These are phyloP conservation scores for Circinella minor DNA, from an alignment of 371 early-diverging fungal genomes.

Conservation along the genomic window DNA sequence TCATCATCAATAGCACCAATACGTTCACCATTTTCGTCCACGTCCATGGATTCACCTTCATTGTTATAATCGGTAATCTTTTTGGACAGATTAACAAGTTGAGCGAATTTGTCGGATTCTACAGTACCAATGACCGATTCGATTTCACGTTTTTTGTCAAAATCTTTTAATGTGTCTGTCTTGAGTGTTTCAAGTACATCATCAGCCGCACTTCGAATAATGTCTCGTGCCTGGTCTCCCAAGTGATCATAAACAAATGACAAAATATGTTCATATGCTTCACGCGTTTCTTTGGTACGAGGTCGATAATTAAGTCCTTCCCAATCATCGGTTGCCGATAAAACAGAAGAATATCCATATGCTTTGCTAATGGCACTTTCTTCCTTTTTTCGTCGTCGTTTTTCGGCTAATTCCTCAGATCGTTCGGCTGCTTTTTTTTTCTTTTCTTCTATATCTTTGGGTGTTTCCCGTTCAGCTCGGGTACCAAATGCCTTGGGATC, in stretches of 20 bases:
- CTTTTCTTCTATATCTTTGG: conserved; percentile 69
- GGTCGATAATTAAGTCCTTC: conserved; percentile 91
- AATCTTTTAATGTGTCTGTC: conserved; percentile 84
- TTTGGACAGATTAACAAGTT: conserved; percentile 89
- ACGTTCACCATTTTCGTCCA: conserved; percentile 49
- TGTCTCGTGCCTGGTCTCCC: conserved; percentile 91
- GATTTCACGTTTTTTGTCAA: conserved; percentile 86
- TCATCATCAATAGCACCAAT: conserved; percentile 73
- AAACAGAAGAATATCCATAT: conserved; percentile 80
- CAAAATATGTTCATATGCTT: conserved; percentile 88
- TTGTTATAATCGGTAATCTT: conserved; percentile 89
- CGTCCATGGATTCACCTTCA: conserved; percentile 54
- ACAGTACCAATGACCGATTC: conserved; percentile 76
- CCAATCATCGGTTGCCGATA: conserved; percentile 91
- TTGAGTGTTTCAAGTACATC: conserved; percentile 85
- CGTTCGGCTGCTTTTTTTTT: conserved; percentile 63
- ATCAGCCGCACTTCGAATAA: conserved; percentile 90
- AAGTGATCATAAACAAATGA: conserved; percentile 80
- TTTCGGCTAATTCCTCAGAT: conserved; percentile 55
- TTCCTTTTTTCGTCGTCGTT: conserved; percentile 61
- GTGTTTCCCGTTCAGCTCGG: conserved; percentile 72
- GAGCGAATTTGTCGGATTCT: conserved; percentile 81
- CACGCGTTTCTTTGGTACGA: conserved; percentile 92
- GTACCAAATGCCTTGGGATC: conserved; percentile 88
- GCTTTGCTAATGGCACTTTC: conserved; percentile 66